phyloP scores from a whole-genome alignment of 2,329 filamentous ascomycete genomes.

The Sporothrix curviconia region DNA sequence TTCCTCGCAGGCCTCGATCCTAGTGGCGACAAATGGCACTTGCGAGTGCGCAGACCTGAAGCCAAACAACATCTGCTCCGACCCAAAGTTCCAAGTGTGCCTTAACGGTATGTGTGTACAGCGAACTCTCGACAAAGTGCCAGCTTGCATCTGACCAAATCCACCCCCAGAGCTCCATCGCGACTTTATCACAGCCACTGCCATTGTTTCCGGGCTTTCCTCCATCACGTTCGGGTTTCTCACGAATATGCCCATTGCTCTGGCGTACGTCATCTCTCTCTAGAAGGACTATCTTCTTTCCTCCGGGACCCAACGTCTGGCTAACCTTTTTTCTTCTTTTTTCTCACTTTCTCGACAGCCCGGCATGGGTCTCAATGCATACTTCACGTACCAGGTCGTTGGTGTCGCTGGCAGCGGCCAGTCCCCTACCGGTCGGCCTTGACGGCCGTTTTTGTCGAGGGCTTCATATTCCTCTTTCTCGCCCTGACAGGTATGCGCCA shows the following conservation, averaged over 20 bases:
- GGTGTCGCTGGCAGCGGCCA: constrained; percentile 51
- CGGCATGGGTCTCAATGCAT: constrained; percentile 62
- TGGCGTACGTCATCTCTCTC: constrained; percentile 50
- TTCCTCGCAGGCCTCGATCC: constrained; percentile 67
- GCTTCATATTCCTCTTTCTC: constrained; percentile 57
- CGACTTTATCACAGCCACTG: constrained; percentile 76
- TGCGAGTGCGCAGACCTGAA: constrained; percentile 50
- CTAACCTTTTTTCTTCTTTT: background rate
- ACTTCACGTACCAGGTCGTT: constrained; percentile 62
- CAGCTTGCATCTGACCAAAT: no score
- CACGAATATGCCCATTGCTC: constrained; percentile 71
- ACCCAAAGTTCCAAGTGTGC: constrained; percentile 17
- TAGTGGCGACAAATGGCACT: constrained; percentile 69
- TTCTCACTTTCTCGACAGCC: constrained; percentile 43
- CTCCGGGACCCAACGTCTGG: background rate
- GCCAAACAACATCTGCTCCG: constrained; percentile 26
- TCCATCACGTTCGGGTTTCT: constrained; percentile 73
- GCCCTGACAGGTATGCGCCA: constrained; percentile 64
- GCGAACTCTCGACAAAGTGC: background rate
- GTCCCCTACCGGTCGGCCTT: constrained; percentile 55
- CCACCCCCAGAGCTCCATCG: constrained; percentile 51
- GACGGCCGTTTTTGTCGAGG: constrained; percentile 59
- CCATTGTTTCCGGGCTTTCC: constrained; percentile 68
- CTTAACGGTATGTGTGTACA: background rate
- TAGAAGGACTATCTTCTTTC: background rate